A percentile compares a stretch with the other conserved stretches of the same genome.
Conservation (phyloP, 768 basidiomycete genomes). For the Rhizopogon roseolus region DNA sequence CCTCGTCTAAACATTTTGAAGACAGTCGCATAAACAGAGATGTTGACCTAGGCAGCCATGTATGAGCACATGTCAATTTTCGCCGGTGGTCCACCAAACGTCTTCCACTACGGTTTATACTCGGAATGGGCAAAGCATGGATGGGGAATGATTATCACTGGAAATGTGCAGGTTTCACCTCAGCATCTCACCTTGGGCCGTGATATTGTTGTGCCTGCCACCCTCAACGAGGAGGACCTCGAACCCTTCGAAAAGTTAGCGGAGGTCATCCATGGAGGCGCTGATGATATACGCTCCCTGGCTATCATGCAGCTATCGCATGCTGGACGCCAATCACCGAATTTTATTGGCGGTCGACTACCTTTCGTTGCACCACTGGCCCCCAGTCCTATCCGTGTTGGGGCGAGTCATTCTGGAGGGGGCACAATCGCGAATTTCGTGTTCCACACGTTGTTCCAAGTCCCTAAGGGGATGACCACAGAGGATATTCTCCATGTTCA, state of each 20-base stretch:
- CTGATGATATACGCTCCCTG: constrained; percentile 22
- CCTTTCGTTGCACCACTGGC: constrained; percentile 60
- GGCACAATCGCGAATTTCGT: constrained; percentile 13
- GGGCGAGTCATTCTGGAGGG: constrained; percentile 16
- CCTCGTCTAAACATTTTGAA: background rate
- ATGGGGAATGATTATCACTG: constrained; percentile 90
- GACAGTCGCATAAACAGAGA: background rate
- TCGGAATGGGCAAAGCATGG: constrained; percentile 64
- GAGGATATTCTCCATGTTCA: constrained; percentile 60
- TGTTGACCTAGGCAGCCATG: constrained; percentile 64
- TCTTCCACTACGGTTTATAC: constrained; percentile 61
- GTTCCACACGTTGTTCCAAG: constrained; percentile 52
- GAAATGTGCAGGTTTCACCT: constrained; percentile 69
- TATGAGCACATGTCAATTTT: constrained; percentile 76
- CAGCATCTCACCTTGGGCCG: constrained; percentile 68
- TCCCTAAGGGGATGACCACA: constrained; percentile 53
- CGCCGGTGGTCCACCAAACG: constrained; percentile 69
- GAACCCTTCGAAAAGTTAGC: constrained; percentile 49
- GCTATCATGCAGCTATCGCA: constrained; percentile 85
- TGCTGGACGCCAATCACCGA: constrained; percentile 75
- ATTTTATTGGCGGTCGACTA: constrained; percentile 63
- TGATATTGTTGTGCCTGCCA: constrained; percentile 58
- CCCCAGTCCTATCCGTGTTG: constrained; percentile 60
- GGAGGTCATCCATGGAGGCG: constrained; percentile 39
- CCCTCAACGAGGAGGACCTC: constrained; percentile 37